A percentile compares a stretch with the other conserved stretches of the same genome.
These are phyloP conservation scores for Boletus sp. DNA, from an alignment of 1,284 basidiomycete genomes.

Conservation along the genomic window DNA sequence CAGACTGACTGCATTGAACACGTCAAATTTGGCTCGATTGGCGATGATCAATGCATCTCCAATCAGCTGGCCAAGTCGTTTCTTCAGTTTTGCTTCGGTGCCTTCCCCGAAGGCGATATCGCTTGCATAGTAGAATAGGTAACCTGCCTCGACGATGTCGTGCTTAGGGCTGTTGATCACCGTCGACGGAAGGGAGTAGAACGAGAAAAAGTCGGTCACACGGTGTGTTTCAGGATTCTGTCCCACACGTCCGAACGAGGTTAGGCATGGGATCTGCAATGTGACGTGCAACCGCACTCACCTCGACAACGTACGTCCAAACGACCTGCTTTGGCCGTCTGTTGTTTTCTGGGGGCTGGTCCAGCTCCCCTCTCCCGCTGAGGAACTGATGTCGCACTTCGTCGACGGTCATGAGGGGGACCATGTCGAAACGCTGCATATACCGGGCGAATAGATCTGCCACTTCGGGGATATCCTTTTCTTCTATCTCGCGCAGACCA, in stretches of 20 bases:
- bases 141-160: slow-evolving; percentile 78
- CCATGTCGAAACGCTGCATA: slow-evolving; percentile 85
- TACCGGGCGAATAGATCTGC: slow-evolving; percentile 75
- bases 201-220: slow-evolving; percentile 95
- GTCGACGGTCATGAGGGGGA: slow-evolving; percentile 72
- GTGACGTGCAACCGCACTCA: slow-evolving; percentile 34
- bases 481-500: slow-evolving; percentile 87
- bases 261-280: background rate
- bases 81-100: slow-evolving; percentile 59
- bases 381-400: slow-evolving; percentile 88
- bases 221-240: slow-evolving; percentile 78
- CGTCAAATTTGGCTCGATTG: slow-evolving; percentile 84
- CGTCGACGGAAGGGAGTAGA: slow-evolving; percentile 94
- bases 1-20: slow-evolving; percentile 91
- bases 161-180: slow-evolving; percentile 68
- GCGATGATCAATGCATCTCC: slow-evolving; percentile 80
- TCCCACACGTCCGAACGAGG: background rate
- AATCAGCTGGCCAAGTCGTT: slow-evolving; percentile 70
- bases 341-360: slow-evolving; percentile 44
- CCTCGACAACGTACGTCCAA: slow-evolving; percentile 97
- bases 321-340: slow-evolving; percentile 80
- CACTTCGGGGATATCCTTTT: slow-evolving; percentile 73
- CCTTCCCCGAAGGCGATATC: slow-evolving; percentile 61
- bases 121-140: slow-evolving; percentile 90
- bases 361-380: slow-evolving; percentile 74